A percentile compares a stretch with the other conserved stretches of the same genome.
These are phyloP conservation scores for Solanum pinnatisectum DNA, from an alignment of 257 asterid genomes.

Conservation along the genomic window DNA sequence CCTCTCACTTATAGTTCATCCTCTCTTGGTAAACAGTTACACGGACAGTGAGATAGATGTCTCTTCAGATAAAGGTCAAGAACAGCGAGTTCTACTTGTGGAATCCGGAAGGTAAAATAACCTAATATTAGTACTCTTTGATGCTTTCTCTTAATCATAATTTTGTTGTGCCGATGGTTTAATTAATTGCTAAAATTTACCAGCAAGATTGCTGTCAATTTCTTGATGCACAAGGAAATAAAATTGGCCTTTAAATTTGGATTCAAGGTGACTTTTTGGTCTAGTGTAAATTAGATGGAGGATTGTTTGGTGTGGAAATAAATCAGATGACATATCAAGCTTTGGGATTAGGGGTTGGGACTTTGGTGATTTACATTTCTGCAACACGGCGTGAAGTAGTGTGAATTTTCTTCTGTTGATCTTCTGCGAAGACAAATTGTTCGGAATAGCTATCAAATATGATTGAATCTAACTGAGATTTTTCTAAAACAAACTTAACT, in stretches of 20 bases:
- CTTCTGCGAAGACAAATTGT: neutral
- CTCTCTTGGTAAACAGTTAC: constrained; percentile 35
- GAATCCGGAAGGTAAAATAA: constrained; percentile 63
- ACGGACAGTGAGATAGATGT: constrained; percentile 41
- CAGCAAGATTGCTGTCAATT: neutral
- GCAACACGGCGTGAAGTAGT: neutral
- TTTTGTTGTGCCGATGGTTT: neutral
- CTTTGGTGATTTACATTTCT: neutral
- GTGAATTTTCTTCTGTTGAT: neutral
- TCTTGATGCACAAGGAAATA: neutral
- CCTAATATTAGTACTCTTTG: neutral
- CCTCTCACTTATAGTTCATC: neutral
- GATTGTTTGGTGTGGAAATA: neutral
- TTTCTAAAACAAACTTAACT: neutral
- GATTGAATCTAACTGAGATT: neutral
- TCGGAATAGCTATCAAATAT: neutral
- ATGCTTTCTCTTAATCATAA: neutral
- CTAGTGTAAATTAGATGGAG: neutral
- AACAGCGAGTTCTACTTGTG: constrained; percentile 55
- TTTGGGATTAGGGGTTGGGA: neutral
- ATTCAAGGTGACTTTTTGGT: neutral
- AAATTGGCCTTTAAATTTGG: neutral
- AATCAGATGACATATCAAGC: neutral
- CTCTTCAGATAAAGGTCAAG: constrained; percentile 32
- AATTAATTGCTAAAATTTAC: neutral